Percentiles rank a stretch among this genome's conserved stretches.
Conservation (phyloP, 2,329 filamentous ascomycete genomes). For the Fusarium sp. region DNA sequence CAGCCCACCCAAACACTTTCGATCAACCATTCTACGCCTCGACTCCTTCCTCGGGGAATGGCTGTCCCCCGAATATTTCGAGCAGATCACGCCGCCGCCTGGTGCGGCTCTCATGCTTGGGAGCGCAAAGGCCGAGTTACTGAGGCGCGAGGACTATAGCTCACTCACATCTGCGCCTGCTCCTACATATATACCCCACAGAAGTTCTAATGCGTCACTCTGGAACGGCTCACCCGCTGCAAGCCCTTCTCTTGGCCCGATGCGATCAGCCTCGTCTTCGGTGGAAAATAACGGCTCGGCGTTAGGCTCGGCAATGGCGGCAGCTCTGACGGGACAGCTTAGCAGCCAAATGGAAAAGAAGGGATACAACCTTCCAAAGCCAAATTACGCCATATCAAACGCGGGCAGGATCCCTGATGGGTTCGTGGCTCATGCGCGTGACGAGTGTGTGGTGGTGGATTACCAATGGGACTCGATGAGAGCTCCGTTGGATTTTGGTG, state of each 20-base stretch:
- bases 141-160: conserved; percentile 76
- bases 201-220: conserved; percentile 42
- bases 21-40: conserved; percentile 75
- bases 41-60: conserved; percentile 96
- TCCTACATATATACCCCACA: conserved; percentile 28
- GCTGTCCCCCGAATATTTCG: conserved; percentile 93
- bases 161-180: conserved; percentile 50
- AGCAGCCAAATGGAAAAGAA: conserved; percentile 42
- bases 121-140: conserved; percentile 84
- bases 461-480: conserved; percentile 96
- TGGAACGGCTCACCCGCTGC: conserved; percentile 48
- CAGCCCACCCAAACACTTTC: conserved; percentile 49
- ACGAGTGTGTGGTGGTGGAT: conserved; percentile 86
- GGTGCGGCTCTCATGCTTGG: conserved; percentile 87
- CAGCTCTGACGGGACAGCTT: conserved; percentile 48
- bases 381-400: conserved; percentile 82
- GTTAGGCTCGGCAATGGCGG: conserved; percentile 46
- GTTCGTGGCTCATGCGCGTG: conserved; percentile 88
- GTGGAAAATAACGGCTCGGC: conserved; percentile 42
- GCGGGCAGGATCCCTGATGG: conserved; percentile 85
- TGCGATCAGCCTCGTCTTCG: conserved; percentile 32
- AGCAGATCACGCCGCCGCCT: conserved; percentile 89
- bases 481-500: conserved; percentile 80
- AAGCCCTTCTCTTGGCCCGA: conserved; percentile 37
- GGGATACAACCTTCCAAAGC: conserved; percentile 78